Percentiles rank a stretch among this genome's conserved stretches.
phyloP scores from a whole-genome alignment of 805 yeast genomes.

The Yamadazyma olivae region DNA sequence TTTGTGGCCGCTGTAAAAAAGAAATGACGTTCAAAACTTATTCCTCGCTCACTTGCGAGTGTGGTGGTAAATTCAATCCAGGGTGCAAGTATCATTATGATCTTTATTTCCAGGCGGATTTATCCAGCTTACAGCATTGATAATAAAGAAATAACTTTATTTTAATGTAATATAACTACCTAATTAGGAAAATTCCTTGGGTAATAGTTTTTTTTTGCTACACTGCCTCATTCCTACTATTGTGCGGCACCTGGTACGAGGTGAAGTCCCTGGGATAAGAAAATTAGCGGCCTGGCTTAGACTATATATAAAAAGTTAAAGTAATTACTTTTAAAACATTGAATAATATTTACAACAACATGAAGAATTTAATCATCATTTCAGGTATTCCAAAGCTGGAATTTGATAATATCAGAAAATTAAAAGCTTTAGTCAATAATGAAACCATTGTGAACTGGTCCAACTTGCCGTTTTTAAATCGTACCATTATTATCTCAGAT shows the following conservation, averaged over 20 bases:
- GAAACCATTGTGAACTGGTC: constrained; percentile 35
- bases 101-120: constrained; percentile 27
- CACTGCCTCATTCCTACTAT: too few relatives aligned
- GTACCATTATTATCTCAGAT: constrained; percentile 33
- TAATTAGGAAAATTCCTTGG: too few relatives aligned
- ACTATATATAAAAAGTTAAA: too few relatives aligned
- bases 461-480: constrained; percentile 30
- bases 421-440: constrained; percentile 19
- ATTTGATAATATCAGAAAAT: constrained; percentile 13
- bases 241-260: too few relatives aligned
- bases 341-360: neutral
- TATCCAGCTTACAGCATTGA: neutral
- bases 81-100: constrained; percentile 35
- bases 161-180: too few relatives aligned
- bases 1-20: constrained; percentile 35
- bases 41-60: constrained; percentile 9
- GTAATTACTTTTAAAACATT: neutral
- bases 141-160: too few relatives aligned
- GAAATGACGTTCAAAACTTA: constrained; percentile 21
- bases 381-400: constrained; percentile 30
- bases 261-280: too few relatives aligned
- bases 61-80: constrained; percentile 33
- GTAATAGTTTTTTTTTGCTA: too few relatives aligned
- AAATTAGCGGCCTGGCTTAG: too few relatives aligned
- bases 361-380: constrained; percentile 34